Evolutionary conservation across 768 basidiomycete species (phyloP).

Genomic region (Butyriboletus loyo): DNA sequence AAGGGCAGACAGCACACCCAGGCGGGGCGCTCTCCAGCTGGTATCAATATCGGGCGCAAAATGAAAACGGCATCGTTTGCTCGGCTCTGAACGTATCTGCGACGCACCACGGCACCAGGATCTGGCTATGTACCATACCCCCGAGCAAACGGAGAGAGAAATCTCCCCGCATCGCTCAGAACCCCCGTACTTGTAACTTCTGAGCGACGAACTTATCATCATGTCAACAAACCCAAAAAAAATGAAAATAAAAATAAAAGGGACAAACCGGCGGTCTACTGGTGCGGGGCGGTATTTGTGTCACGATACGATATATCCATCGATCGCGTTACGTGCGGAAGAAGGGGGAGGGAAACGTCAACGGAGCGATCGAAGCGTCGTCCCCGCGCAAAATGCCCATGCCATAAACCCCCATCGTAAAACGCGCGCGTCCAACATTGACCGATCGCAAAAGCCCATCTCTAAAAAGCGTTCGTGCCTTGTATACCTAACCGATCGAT

Average conservation of each 20-base stretch:
- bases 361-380: not conserved
- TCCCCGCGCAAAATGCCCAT: not conserved
- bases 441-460: conserved; percentile 1
- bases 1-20: too few species aligned
- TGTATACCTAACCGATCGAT: not conserved
- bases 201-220: not conserved
- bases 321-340: conserved; percentile 6
- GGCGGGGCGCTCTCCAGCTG: too few species aligned
- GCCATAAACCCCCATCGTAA: conserved; percentile 14
- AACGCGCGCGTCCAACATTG: not conserved
- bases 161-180: not conserved
- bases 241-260: not conserved
- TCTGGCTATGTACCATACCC: too few species aligned
- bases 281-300: not conserved
- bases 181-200: too few species aligned
- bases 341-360: not conserved
- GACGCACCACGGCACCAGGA: too few species aligned
- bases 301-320: not conserved
- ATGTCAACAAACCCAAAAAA: not conserved
- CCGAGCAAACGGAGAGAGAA: not conserved
- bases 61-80: not conserved
- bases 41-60: too few species aligned
- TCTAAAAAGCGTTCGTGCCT: conserved; percentile 1
- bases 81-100: not conserved
- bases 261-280: conserved; percentile 5